These are phyloP conservation scores for Acanthamoeba polyphaga DNA, from an alignment of 208 protist species.

Conservation along the genomic window DNA sequence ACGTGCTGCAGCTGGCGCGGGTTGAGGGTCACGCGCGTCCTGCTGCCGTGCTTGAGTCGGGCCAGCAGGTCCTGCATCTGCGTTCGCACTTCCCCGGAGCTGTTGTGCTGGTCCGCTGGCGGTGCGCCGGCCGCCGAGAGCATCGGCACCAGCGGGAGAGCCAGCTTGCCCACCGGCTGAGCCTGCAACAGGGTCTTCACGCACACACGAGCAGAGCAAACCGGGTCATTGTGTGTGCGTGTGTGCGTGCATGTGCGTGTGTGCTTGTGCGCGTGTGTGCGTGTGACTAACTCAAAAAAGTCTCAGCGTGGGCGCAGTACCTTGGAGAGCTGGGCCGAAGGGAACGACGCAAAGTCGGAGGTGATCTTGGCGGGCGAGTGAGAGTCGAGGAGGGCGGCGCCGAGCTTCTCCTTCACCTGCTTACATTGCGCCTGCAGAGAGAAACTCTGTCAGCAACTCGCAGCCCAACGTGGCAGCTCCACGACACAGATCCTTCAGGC, in stretches of 20 bases:
- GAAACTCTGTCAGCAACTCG: too few species aligned
- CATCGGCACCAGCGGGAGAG: background rate
- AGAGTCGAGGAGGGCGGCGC: conserved; percentile 4
- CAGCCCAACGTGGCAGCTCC: too few species aligned
- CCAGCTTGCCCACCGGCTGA: conserved; percentile 41
- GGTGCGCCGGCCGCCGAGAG: background rate
- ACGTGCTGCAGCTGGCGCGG: conserved; percentile 51
- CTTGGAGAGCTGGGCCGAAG: conserved; percentile 19
- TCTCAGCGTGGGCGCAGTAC: background rate
- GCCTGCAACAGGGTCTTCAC: background rate
- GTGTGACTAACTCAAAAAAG: too few species aligned
- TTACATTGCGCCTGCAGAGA: conserved; percentile 15
- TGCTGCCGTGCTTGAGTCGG: conserved; percentile 11
- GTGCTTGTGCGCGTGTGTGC: too few species aligned
- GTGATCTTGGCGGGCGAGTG: background rate
- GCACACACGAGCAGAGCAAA: background rate
- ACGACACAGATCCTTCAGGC: background rate
- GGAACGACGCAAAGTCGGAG: conserved; percentile 56
- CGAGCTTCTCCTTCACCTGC: conserved; percentile 53
- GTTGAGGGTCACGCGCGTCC: conserved; percentile 5
- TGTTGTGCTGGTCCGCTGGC: background rate
- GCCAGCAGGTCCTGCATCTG: conserved; percentile 38
- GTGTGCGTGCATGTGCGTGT: too few species aligned
- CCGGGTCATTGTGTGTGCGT: background rate
- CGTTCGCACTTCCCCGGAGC: conserved; percentile 19